phyloP scores from a whole-genome alignment of 2,329 filamentous ascomycete genomes.

The Chrysoporthe austroafricana region DNA sequence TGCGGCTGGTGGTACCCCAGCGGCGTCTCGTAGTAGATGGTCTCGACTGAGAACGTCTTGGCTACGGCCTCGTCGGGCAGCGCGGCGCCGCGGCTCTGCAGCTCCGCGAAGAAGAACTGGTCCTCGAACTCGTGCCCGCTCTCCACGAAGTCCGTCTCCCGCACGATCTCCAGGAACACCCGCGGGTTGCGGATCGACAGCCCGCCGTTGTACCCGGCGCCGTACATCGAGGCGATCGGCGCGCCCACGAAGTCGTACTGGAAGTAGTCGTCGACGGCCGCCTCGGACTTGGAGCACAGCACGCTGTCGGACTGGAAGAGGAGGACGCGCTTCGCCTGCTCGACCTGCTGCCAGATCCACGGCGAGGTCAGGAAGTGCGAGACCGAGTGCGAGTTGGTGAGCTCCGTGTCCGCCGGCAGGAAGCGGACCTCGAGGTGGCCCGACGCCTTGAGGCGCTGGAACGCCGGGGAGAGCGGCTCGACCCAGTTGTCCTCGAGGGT shows the following conservation, averaged over 20 bases:
- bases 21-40: slow-evolving; percentile 36
- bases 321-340: slow-evolving; percentile 36
- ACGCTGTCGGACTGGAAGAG: slow-evolving; percentile 42
- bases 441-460: slow-evolving; percentile 39
- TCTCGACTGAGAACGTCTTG: slow-evolving; percentile 37
- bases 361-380: slow-evolving; percentile 38
- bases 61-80: slow-evolving; percentile 36
- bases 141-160: slow-evolving; percentile 29
- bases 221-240: slow-evolving; percentile 33
- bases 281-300: slow-evolving; percentile 36
- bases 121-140: slow-evolving; percentile 37
- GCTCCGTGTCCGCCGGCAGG: slow-evolving; percentile 38
- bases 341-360: slow-evolving; percentile 40
- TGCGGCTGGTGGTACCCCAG: slow-evolving; percentile 36
- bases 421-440: slow-evolving; percentile 40
- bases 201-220: slow-evolving; percentile 39
- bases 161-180: slow-evolving; percentile 32
- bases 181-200: slow-evolving; percentile 39
- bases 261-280: slow-evolving; percentile 38
- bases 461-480: slow-evolving; percentile 36
- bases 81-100: slow-evolving; percentile 33
- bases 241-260: slow-evolving; percentile 40
- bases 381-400: slow-evolving; percentile 38
- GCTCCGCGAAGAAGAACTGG: slow-evolving; percentile 38
- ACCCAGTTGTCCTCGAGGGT: slow-evolving; percentile 37